phyloP scores from a whole-genome alignment of 1,284 basidiomycete species.

The Gastroboletus turbinatus region DNA sequence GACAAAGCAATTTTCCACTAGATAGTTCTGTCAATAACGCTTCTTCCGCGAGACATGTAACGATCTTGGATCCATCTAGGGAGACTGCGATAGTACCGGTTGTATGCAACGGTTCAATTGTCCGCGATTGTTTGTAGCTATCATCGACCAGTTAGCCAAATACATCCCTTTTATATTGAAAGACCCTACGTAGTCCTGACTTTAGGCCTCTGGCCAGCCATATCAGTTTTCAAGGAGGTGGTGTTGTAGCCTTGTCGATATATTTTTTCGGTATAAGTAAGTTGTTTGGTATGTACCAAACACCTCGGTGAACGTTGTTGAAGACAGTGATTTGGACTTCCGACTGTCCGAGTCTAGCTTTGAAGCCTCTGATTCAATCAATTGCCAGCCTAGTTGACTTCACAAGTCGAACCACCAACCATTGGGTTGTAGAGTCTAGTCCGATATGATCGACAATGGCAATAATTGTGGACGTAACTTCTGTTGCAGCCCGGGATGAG shows the following conservation, averaged over 20 bases:
- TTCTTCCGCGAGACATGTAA: conserved; percentile 87
- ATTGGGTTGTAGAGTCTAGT: too few species aligned
- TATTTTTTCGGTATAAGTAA: conserved; percentile 7
- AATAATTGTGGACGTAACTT: too few species aligned
- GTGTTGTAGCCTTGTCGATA: neutral
- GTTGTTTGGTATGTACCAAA: conserved; percentile 9
- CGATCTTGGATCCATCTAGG: conserved; percentile 75
- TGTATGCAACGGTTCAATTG: conserved; percentile 82
- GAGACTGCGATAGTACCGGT: conserved; percentile 83
- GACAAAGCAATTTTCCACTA: conserved; percentile 74
- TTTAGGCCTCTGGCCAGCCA: conserved; percentile 40
- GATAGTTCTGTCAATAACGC: conserved; percentile 80
- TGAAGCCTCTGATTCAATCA: neutral
- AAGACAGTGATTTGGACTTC: neutral
- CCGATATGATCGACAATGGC: too few species aligned
- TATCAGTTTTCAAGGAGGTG: conserved; percentile 4
- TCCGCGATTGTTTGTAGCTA: conserved; percentile 73
- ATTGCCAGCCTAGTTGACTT: neutral
- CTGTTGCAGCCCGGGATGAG: too few species aligned
- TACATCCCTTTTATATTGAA: neutral
- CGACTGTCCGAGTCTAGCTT: neutral
- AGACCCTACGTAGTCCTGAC: conserved; percentile 56
- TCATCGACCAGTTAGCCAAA: conserved; percentile 12
- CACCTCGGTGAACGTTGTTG: neutral
- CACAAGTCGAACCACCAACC: neutral